Evolutionary conservation across 352 stramenopile species (phyloP).

Genomic region (Phytophthora multivora): DNA sequence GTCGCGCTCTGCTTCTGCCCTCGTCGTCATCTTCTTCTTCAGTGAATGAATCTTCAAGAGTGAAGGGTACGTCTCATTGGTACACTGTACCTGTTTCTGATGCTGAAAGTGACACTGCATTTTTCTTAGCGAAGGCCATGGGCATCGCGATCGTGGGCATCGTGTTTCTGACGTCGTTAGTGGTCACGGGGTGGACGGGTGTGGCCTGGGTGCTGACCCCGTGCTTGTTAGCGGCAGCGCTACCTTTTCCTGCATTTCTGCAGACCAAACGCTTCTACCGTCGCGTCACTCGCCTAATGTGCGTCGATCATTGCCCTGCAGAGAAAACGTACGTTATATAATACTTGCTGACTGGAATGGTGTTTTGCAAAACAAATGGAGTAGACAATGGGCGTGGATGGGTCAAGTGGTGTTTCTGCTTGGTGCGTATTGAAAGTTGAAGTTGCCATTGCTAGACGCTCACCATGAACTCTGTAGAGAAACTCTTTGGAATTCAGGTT

Average conservation of each 20-base stretch:
- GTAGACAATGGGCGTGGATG: conserved; percentile 84
- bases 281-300: conserved; percentile 60
- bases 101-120: not conserved
- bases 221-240: conserved; percentile 46
- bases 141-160: conserved; percentile 45
- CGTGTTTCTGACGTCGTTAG: conserved; percentile 55
- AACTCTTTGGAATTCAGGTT: conserved; percentile 65
- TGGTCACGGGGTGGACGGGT: conserved; percentile 60
- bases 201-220: conserved; percentile 64
- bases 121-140: conserved; percentile 27
- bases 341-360: not conserved
- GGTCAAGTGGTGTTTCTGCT: conserved; percentile 68
- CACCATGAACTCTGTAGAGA: conserved; percentile 41
- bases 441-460: conserved; percentile 28
- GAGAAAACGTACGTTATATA: not conserved
- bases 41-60: conserved; percentile 18
- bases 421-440: conserved; percentile 30
- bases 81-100: conserved; percentile 10
- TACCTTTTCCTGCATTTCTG: conserved; percentile 34
- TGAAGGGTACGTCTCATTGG: conserved; percentile 4
- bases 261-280: conserved; percentile 49
- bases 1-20: conserved; percentile 41
- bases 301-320: conserved; percentile 9
- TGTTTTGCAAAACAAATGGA: not conserved
- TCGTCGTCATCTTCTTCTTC: conserved; percentile 29